A percentile compares a stretch with the other conserved stretches of the same genome.
Conservation (phyloP, 805 yeast genomes). For the Nakazawaea peltata region DNA sequence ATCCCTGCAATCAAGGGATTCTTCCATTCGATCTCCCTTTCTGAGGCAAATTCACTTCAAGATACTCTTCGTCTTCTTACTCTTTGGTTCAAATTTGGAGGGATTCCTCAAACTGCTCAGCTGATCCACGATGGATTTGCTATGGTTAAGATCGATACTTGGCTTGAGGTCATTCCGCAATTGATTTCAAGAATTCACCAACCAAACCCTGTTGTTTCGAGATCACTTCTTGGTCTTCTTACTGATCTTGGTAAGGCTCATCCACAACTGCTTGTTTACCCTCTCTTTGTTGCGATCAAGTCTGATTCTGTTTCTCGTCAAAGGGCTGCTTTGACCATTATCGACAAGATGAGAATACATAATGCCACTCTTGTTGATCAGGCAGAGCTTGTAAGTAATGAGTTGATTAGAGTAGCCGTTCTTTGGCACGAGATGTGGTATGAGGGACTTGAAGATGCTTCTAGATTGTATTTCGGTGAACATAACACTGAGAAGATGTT, state of each 20-base stretch:
- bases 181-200: conserved; percentile 94
- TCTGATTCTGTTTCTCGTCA: conserved; percentile 87
- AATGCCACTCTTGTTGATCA: conserved; percentile 82
- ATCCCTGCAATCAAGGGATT: conserved; percentile 95
- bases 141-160: conserved; percentile 82
- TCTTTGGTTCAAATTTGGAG: conserved; percentile 95
- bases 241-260: conserved; percentile 90
- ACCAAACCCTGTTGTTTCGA: conserved; percentile 78
- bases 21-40: conserved; percentile 87
- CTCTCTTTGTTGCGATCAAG: conserved; percentile 91
- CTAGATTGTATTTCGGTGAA: conserved; percentile 87
- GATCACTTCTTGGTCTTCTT: conserved; percentile 69
- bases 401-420: conserved; percentile 89
- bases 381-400: conserved; percentile 90
- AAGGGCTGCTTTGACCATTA: conserved; percentile 83
- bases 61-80: conserved; percentile 87
- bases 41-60: conserved; percentile 81
- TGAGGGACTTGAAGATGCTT: conserved; percentile 95
- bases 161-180: conserved; percentile 96
- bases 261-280: conserved; percentile 95
- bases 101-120: conserved; percentile 80
- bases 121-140: conserved; percentile 88
- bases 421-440: conserved; percentile 98
- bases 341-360: conserved; percentile 87
- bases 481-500: conserved; percentile 94